A percentile compares a stretch with the other conserved stretches of the same genome.
phyloP scores from a whole-genome alignment of 768 basidiomycete genomes.

The Termitomyces sp. region DNA sequence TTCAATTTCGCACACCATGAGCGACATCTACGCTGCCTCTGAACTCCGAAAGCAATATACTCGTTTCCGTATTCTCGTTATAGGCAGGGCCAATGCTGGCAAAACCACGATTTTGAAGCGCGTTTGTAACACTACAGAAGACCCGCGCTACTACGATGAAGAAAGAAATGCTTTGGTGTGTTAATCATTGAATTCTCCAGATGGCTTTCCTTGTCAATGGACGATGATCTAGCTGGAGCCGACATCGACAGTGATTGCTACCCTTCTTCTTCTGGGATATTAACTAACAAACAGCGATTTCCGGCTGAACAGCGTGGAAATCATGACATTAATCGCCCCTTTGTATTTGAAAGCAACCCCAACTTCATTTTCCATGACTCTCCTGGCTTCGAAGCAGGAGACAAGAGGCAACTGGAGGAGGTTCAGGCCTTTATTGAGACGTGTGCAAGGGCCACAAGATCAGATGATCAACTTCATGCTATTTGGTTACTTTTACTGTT shows the following conservation, averaged over 20 bases:
- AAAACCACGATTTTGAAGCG: not conserved
- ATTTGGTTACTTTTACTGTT: not conserved
- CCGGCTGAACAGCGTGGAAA: not conserved
- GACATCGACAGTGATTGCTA: not conserved
- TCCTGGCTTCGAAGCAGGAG: not conserved
- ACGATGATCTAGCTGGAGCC: not conserved
- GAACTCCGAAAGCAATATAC: not conserved
- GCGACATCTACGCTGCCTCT: not conserved
- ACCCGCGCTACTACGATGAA: not conserved
- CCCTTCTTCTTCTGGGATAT: not conserved
- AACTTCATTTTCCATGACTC: not conserved
- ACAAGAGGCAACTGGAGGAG: not conserved
- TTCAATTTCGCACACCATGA: not conserved
- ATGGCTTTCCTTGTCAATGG: not conserved
- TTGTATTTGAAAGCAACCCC: not conserved
- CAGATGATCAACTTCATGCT: not conserved
- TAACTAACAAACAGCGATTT: not conserved
- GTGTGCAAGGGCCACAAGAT: not conserved
- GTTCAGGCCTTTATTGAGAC: not conserved
- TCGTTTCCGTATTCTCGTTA: conserved; percentile 3
- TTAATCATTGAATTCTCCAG: not conserved
- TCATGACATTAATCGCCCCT: not conserved
- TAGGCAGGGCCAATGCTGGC: conserved; percentile 2
- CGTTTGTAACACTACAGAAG: not conserved
- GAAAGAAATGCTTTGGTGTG: not conserved